These are phyloP conservation scores for Phaeophleospora eucalypticola DNA, from an alignment of 2,329 filamentous ascomycete species.

Conservation along the genomic window DNA sequence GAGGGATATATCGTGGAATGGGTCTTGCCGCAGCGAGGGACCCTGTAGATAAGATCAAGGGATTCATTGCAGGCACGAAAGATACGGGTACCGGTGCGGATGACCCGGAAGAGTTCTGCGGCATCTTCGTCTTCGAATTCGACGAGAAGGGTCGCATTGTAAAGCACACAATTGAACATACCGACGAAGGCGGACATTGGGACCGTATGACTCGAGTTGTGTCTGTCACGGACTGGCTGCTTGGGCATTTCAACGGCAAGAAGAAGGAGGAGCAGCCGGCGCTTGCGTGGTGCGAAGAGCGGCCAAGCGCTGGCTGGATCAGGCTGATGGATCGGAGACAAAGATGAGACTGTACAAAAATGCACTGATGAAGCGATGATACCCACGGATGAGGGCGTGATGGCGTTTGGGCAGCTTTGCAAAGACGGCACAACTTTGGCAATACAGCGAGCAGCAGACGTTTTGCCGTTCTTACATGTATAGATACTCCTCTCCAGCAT, in stretches of 20 bases:
- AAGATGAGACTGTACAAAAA: slow-evolving; percentile 11
- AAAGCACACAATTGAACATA: slow-evolving; percentile 90
- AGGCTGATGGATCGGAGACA: slow-evolving; percentile 18
- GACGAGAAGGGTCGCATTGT: slow-evolving; percentile 78
- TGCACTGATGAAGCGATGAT: slow-evolving; percentile 11
- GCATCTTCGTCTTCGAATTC: slow-evolving; percentile 93
- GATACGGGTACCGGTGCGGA: slow-evolving; percentile 31
- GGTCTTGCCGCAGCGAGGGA: slow-evolving; percentile 36
- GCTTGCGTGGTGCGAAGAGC: slow-evolving; percentile 38
- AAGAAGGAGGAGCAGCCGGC: slow-evolving; percentile 40
- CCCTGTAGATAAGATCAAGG: slow-evolving; percentile 52
- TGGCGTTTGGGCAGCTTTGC: neutral
- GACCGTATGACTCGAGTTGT: slow-evolving; percentile 83
- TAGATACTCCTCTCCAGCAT: no score
- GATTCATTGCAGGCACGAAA: slow-evolving; percentile 53
- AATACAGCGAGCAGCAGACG: no score
- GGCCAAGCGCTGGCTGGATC: slow-evolving; percentile 14
- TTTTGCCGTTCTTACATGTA: no score
- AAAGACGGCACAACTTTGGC: no score
- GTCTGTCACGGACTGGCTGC: slow-evolving; percentile 87
- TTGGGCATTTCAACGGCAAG: slow-evolving; percentile 67
- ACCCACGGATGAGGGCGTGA: no score
- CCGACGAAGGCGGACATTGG: slow-evolving; percentile 76
- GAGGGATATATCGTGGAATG: slow-evolving; percentile 41
- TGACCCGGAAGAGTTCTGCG: slow-evolving; percentile 70